Conservation (phyloP, 2,329 filamentous ascomycete genomes). For the Ramularia collo-cygni region DNA sequence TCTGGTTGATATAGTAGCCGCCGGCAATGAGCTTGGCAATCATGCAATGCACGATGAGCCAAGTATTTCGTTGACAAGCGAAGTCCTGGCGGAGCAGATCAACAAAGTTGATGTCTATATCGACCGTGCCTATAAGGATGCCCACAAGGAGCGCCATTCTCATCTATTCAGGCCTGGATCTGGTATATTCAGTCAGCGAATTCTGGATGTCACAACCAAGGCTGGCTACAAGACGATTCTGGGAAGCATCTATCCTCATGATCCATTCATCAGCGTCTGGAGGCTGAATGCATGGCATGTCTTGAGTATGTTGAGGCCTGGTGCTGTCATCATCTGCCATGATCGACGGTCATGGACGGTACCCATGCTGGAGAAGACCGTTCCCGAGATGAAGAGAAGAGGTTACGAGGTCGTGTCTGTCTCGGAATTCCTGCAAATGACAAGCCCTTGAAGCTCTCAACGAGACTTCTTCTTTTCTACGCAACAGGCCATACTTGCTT, state of each 20-base stretch:
- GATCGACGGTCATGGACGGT: conserved; percentile 76
- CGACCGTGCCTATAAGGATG: conserved; percentile 46
- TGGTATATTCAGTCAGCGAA: conserved; percentile 69
- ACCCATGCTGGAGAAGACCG: conserved; percentile 66
- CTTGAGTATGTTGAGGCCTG: conserved; percentile 68
- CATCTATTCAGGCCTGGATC: conserved; percentile 78
- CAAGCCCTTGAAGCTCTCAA: conserved; percentile 12
- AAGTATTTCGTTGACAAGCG: conserved; percentile 53
- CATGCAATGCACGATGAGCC: conserved; percentile 87
- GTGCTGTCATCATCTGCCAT: conserved; percentile 78
- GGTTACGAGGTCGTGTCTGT: conserved; percentile 69
- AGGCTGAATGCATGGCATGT: conserved; percentile 70
- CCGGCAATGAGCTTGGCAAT: conserved; percentile 63
- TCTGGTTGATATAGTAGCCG: conserved; percentile 46
- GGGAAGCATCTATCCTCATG: conserved; percentile 81
- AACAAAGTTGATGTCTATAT: conserved; percentile 56
- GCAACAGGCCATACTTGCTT: too few relatives aligned
- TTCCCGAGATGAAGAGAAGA: conserved; percentile 62
- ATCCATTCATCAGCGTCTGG: conserved; percentile 70
- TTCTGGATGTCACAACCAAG: conserved; percentile 54
- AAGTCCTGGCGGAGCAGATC: conserved; percentile 58
- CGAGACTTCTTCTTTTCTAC: too few relatives aligned
- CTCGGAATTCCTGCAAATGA: conserved; percentile 52
- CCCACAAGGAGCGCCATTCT: conserved; percentile 38
- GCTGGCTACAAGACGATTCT: conserved; percentile 69